Evolutionary conservation across 306 rosid species (phyloP), one percentile per base, ranked within the genome.

Genomic region (Dryas octopetala): DNA sequence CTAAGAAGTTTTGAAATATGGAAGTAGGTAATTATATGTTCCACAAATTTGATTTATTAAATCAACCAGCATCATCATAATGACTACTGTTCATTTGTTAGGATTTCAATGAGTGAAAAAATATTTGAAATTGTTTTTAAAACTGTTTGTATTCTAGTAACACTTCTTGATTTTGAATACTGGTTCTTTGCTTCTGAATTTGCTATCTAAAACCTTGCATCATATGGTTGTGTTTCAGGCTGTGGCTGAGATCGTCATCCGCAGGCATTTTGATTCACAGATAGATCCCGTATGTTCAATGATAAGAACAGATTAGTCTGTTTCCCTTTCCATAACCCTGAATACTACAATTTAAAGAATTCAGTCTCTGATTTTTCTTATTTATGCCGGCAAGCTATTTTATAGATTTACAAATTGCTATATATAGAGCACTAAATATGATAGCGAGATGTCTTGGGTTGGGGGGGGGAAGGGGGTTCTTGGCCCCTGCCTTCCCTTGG

Each of bases 281-380:
- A 71, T 91, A 61, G 96, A 91, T 80, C 80, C 88, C 7, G 98
- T 93, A 91, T 73, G 90, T 81, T 73, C 68, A 66, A 63, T 14
- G 66, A 41, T 6, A 9, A 16, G 7, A 10, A 70, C 2, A 68
- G 26, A 32, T 28, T 68, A 16, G 46, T 52, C 26, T n/a, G 28
- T 40, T n/a, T 74, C 60, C 47, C 8, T 61, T 78, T 73, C 45
- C 50, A 62, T 50, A 7, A 50, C 11, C 38, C 38, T 32, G 38
- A 32, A 32, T 32, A 32, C 38, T 32, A 32, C 38, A 32, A 32
- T 32, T 32, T 32, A 32, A 32, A 32, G 23, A 23, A 23, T 23
- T 23, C 23, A 23, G 23, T 23, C 38, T 2, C 38, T 32, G 38
- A 32, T 32, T 32, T 32, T 32, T 32, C 38, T 32, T 32, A 28